Conservation (phyloP, 352 stramenopile genomes). For the Globisporangium uncinulatum region DNA sequence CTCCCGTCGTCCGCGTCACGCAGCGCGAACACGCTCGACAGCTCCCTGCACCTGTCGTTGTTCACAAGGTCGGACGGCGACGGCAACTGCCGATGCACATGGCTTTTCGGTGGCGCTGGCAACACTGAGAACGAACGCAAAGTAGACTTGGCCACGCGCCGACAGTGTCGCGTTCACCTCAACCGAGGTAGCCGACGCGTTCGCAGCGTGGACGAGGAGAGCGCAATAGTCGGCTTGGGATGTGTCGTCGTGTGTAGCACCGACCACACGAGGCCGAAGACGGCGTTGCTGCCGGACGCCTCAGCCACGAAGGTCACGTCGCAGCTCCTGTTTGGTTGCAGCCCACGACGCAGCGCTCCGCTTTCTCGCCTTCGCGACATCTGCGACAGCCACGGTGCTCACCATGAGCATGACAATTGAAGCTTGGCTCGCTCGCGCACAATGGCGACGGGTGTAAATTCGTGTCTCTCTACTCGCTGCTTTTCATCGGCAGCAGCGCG, state of each 20-base stretch:
- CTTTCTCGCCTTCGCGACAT: slow-evolving; percentile 45
- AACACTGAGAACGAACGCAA: slow-evolving; percentile 43
- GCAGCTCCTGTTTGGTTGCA: slow-evolving; percentile 63
- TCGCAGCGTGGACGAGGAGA: slow-evolving; percentile 16
- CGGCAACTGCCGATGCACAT: slow-evolving; percentile 5
- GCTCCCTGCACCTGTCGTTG: slow-evolving; percentile 15
- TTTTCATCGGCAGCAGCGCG: too few relatives aligned
- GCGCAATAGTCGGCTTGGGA: slow-evolving; percentile 30
- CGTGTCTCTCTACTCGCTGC: too few relatives aligned
- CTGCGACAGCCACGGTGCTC: slow-evolving; percentile 34
- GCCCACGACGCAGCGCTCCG: slow-evolving; percentile 36
- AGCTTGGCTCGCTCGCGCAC: not conserved
- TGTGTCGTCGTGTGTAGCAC: slow-evolving; percentile 55
- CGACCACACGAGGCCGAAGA: slow-evolving; percentile 66
- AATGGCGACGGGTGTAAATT: too few relatives aligned
- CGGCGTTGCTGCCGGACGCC: slow-evolving; percentile 69
- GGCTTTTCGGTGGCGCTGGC: too few relatives aligned
- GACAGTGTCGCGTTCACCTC: slow-evolving; percentile 30
- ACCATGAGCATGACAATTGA: slow-evolving; percentile 21
- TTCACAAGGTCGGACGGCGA: slow-evolving; percentile 20
- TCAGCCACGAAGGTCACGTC: slow-evolving; percentile 82
- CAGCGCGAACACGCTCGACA: slow-evolving; percentile 24
- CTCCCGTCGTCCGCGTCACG: too few relatives aligned
- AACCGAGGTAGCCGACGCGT: too few relatives aligned
- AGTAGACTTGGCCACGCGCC: slow-evolving; percentile 36